Conservation (phyloP, 2,329 filamentous ascomycete genomes). For the Hymenoscyphus occultus region DNA sequence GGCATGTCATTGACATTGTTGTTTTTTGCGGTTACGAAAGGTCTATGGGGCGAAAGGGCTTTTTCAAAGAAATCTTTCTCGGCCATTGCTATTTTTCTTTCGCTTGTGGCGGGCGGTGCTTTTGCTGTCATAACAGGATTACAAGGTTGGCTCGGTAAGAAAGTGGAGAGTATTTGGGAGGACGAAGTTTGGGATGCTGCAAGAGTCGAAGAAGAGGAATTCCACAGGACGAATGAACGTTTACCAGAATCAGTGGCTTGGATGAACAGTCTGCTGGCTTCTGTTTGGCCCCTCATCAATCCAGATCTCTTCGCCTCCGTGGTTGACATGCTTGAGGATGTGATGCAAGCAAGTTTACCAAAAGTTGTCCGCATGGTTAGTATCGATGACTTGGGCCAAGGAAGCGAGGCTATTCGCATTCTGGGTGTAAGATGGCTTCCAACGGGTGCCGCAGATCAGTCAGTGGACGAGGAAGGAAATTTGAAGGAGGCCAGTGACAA, state of each 20-base stretch:
- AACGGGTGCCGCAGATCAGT: constrained; percentile 63
- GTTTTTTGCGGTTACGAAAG: constrained; percentile 16
- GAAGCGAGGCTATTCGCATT: constrained; percentile 67
- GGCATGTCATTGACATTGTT: constrained; percentile 19
- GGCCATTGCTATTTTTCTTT: constrained; percentile 11
- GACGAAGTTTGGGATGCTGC: constrained; percentile 68
- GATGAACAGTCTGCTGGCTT: constrained; percentile 66
- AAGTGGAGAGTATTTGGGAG: constrained; percentile 60
- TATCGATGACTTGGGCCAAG: constrained; percentile 73
- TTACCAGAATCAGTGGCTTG: constrained; percentile 55
- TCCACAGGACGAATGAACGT: constrained; percentile 31
- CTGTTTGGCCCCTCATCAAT: constrained; percentile 73
- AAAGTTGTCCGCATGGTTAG: constrained; percentile 70
- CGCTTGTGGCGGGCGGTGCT: constrained; percentile 16
- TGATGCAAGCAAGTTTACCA: constrained; percentile 75
- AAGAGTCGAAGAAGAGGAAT: constrained; percentile 47
- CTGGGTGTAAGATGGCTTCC: constrained; percentile 71
- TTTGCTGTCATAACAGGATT: constrained; percentile 40
- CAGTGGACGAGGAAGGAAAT: constrained; percentile 57
- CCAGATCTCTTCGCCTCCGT: constrained; percentile 69
- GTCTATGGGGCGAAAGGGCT: background rate
- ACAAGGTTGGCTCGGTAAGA: constrained; percentile 59
- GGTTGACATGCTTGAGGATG: constrained; percentile 70
- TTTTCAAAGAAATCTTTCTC: constrained; percentile 14
- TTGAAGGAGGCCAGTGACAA: constrained; percentile 42